These are phyloP conservation scores for Cenococcum geophilum DNA, from an alignment of 495 filamentous ascomycete genomes.

Conservation along the genomic window DNA sequence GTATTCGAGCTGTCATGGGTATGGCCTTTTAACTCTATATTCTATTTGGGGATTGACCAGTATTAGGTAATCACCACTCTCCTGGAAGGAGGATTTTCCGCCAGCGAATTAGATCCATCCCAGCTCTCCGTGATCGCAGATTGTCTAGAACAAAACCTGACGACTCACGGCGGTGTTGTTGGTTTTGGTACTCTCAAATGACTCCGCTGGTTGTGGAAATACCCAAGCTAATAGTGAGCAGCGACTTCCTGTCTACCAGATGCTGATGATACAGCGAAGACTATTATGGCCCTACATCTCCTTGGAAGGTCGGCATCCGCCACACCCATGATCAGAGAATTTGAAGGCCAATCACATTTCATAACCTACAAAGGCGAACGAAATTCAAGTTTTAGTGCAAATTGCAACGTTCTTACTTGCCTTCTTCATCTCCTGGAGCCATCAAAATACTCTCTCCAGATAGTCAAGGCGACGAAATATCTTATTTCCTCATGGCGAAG, in stretches of 20 bases:
- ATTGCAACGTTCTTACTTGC: slow-evolving; percentile 22
- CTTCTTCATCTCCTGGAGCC: slow-evolving; percentile 15
- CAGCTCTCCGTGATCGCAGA: too few relatives aligned
- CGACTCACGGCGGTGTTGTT: too few relatives aligned
- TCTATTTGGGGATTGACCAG: slow-evolving; percentile 6
- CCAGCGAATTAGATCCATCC: background rate
- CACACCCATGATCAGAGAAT: slow-evolving; percentile 23
- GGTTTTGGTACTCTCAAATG: too few relatives aligned
- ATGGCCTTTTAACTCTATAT: slow-evolving; percentile 29
- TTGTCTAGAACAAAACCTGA: too few relatives aligned
- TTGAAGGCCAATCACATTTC: slow-evolving; percentile 20
- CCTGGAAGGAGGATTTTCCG: slow-evolving; percentile 21
- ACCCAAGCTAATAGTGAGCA: slow-evolving; percentile 8
- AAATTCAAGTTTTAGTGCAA: slow-evolving; percentile 21
- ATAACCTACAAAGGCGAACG: slow-evolving; percentile 25
- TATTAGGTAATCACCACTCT: slow-evolving; percentile 15
- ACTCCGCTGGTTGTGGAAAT: too few relatives aligned
- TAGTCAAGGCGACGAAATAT: slow-evolving; percentile 18
- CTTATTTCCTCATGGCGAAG: slow-evolving; percentile 14
- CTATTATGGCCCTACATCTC: slow-evolving; percentile 18
- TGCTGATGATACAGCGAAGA: slow-evolving; percentile 47
- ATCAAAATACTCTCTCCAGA: slow-evolving; percentile 20
- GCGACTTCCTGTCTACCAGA: slow-evolving; percentile 39
- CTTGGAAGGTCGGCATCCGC: slow-evolving; percentile 16
- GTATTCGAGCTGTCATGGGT: slow-evolving; percentile 26